A percentile compares a stretch with the other conserved stretches of the same genome.
Conservation (phyloP, 495 filamentous ascomycete species). For the Aspergillus wentii region DNA sequence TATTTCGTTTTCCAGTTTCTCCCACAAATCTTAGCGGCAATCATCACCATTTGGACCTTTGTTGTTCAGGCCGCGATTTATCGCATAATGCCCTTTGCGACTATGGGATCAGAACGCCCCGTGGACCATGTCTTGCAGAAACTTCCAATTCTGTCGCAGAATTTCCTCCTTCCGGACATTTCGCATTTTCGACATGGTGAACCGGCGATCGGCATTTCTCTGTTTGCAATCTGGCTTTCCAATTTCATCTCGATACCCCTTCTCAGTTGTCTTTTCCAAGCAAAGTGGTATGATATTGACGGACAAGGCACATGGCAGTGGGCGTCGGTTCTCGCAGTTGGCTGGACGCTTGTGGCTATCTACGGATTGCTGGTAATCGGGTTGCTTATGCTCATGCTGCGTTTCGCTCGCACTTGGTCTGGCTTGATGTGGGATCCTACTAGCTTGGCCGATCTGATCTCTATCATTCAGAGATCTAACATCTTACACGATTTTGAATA, state of each 20-base stretch:
- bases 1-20: slow-evolving; percentile 86
- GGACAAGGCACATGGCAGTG: slow-evolving; percentile 60
- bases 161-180: slow-evolving; percentile 56
- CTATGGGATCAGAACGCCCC: slow-evolving; percentile 58
- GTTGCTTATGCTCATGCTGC: slow-evolving; percentile 46
- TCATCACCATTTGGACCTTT: slow-evolving; percentile 71
- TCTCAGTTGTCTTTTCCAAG: slow-evolving; percentile 61
- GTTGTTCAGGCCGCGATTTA: slow-evolving; percentile 70
- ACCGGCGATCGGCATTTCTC: slow-evolving; percentile 47
- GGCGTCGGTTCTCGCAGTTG: slow-evolving; percentile 68
- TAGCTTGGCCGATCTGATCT: slow-evolving; percentile 73
- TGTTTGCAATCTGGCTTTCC: slow-evolving; percentile 57
- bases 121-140: slow-evolving; percentile 33
- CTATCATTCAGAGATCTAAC: slow-evolving; percentile 75
- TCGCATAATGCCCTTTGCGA: slow-evolving; percentile 71
- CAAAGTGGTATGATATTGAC: slow-evolving; percentile 40
- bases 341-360: slow-evolving; percentile 71
- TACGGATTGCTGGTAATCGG: slow-evolving; percentile 64
- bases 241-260: slow-evolving; percentile 61
- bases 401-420: slow-evolving; percentile 49
- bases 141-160: slow-evolving; percentile 39
- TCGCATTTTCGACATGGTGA: slow-evolving; percentile 53
- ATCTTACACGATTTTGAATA: slow-evolving; percentile 62
- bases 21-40: slow-evolving; percentile 68
- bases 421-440: slow-evolving; percentile 81